These are phyloP conservation scores for Mrakia gelida DNA, from an alignment of 768 basidiomycete species.

Conservation along the genomic window DNA sequence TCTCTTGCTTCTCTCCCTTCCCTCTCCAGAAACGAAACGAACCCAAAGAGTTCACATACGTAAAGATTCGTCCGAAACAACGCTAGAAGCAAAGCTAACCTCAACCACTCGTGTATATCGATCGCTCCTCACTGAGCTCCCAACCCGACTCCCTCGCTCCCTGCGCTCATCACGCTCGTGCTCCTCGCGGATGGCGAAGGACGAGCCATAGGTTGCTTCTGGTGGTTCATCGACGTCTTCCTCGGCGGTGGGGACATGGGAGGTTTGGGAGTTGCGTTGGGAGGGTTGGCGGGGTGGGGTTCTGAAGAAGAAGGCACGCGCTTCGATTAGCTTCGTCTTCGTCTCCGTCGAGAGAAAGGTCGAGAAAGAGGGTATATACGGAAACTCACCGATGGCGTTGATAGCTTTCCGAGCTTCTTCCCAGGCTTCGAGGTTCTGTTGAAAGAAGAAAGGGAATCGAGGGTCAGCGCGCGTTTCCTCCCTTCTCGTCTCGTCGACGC, in stretches of 20 bases:
- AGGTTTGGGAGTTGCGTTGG: background rate
- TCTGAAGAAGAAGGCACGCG: background rate
- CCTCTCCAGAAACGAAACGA: too few relatives aligned
- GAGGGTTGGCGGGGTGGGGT: constrained; percentile 10
- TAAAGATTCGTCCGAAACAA: background rate
- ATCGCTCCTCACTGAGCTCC: background rate
- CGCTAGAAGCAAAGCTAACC: too few relatives aligned
- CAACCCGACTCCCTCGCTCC: background rate
- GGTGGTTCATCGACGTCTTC: background rate
- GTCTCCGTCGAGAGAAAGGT: background rate
- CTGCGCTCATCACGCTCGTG: background rate
- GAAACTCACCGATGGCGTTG: constrained; percentile 59
- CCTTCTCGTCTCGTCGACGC: background rate
- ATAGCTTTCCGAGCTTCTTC: constrained; percentile 91
- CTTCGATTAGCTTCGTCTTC: background rate
- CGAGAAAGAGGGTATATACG: background rate
- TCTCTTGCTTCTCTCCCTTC: too few relatives aligned
- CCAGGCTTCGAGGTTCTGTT: constrained; percentile 95
- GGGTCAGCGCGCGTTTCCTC: constrained; percentile 28
- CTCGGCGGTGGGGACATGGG: background rate
- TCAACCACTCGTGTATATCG: too few relatives aligned
- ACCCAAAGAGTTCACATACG: background rate
- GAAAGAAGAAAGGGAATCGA: background rate
- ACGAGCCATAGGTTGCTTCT: background rate
- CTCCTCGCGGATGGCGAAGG: background rate